Base-by-base conservation (phyloP, 805 yeast genomes). In the Ogataea angusta region DNA sequence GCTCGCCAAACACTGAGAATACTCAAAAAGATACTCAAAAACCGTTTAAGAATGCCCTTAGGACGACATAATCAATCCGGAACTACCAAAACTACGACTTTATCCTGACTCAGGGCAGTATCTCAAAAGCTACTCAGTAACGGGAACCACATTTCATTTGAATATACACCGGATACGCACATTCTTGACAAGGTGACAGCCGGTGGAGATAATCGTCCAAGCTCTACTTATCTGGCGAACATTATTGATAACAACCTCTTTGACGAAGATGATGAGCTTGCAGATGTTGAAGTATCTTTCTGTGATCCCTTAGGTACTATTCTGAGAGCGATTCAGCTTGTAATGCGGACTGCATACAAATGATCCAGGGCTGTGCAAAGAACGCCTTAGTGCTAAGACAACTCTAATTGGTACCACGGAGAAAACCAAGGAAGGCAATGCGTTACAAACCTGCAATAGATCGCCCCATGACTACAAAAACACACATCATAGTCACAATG, bases 391-490 rank as follows among this genome's bases (percentile, higher is more conserved):
- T 34, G 2, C 43, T 34, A 33, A 37, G 40, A 10, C 42, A 36
- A 14, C 49, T 47, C 27, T 50, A 51, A 8, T 36, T 53, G 2
- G 33, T 43, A 8, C 22, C 51, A 1, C 36, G 37, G 12, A 51
- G 46, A 34, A 21, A 47, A 25, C 48, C n/a, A n/a, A 42, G 15
- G 37, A 32, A 15, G 56, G 46, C 22, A 49, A 46, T 16, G 36
- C 36, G 10, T 46, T 49, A 10, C 51, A 49, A 10, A 49, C 45
- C 24, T 44, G 49, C 25, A 48, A 49, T 32, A 52, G 50, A 15
- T 60, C 67, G 2, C 66, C 67, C 0, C 67, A 63, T 44, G 57
- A 63, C 42, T 60, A 59, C 45, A 57, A 55, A 30, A 53, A 63
- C 14, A 42, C 49, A 23, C 52, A 58, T 32, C 55, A 54, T 19